A percentile compares a stretch with the other conserved stretches of the same genome.
These are phyloP conservation scores for Coemansia linderi DNA, from an alignment of 371 early-diverging fungal species.

Conservation along the genomic window DNA sequence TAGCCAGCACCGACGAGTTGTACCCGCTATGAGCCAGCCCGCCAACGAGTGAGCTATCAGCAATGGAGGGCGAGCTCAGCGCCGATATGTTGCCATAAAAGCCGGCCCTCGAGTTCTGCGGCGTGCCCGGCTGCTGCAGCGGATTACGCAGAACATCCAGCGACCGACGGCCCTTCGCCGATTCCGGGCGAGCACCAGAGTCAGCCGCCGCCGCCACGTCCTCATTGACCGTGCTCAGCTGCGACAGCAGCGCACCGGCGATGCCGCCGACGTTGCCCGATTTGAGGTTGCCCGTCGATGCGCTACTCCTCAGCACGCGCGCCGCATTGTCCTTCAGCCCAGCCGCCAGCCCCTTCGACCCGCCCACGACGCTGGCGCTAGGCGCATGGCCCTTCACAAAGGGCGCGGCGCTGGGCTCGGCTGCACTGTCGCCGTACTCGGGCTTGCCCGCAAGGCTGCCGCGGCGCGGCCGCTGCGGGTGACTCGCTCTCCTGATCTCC, in stretches of 20 bases:
- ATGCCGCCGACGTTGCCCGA: conserved; percentile 17
- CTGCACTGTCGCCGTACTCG: neutral
- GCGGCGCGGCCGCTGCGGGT: conserved; percentile 13
- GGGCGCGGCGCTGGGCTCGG: neutral
- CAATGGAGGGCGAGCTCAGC: conserved; percentile 8
- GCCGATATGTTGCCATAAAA: conserved; percentile 7
- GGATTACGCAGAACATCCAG: conserved; percentile 33
- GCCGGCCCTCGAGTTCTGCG: neutral
- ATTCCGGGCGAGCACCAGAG: neutral
- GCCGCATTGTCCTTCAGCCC: conserved; percentile 50
- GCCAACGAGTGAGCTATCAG: neutral
- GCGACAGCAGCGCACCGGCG: neutral
- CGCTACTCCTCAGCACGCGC: conserved; percentile 45
- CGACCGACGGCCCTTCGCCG: conserved; percentile 32
- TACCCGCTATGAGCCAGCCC: neutral
- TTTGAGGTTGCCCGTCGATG: conserved; percentile 46
- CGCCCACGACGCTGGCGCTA: conserved; percentile 18
- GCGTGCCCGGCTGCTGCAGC: conserved; percentile 19
- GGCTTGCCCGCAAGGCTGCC: conserved; percentile 10
- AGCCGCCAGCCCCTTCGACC: conserved; percentile 42
- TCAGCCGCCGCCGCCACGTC: neutral
- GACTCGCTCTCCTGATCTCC: neutral
- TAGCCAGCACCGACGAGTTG: neutral
- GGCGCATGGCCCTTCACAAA: conserved; percentile 2
- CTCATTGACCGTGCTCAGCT: conserved; percentile 25